Evolutionary conservation across 1,139 yeast genomes (phyloP), one percentile per base, ranked within the genome.

Genomic region (Kurtzmaniella natalensis): DNA sequence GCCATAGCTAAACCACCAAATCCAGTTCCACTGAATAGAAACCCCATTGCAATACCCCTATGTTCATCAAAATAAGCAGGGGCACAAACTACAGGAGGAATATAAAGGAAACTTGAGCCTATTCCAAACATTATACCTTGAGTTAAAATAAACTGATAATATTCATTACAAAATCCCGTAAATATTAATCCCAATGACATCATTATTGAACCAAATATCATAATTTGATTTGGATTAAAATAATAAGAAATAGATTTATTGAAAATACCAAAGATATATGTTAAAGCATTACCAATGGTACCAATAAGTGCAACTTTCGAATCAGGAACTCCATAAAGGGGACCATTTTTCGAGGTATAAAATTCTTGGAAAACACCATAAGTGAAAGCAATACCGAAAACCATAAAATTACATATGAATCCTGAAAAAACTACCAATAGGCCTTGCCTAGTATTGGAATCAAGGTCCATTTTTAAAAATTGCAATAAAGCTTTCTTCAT

Each of bases 41-140:
- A 35, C 1, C 72, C 72, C 60, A 64, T 54, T 1, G 72, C 72
- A 34, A 61, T 51, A 6, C 66, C 71, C 36, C 72, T 45, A 36
- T 59, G 59, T 26, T 51, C 46, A 22, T 50, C 49, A 42, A 59
- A 67, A 38, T 52, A 66, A 5, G 60, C 59, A 2, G 72, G 72
- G 2, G 65, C 64, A 42, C 62, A 58, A 0, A 61, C 59, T 10
- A 64, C 67, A 1, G 72, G 71, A 1, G 70, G 67, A 18, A 62
- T 40, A 40, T 66, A 67, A 2, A 57, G 38, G 25, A 64, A 35
- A 8, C 65, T 57, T 1, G 68, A 50, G 2, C 72, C 72, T 7
- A 60, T 29, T 0, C 71, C 71, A 33, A 55, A 59, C 39, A 64
- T 25, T 2, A 63, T 31, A 1, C 73, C 72, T 36, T 66, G 72